Base-by-base conservation (phyloP, 2,329 filamentous ascomycete species). In the Aureobasidium sp. region DNA sequence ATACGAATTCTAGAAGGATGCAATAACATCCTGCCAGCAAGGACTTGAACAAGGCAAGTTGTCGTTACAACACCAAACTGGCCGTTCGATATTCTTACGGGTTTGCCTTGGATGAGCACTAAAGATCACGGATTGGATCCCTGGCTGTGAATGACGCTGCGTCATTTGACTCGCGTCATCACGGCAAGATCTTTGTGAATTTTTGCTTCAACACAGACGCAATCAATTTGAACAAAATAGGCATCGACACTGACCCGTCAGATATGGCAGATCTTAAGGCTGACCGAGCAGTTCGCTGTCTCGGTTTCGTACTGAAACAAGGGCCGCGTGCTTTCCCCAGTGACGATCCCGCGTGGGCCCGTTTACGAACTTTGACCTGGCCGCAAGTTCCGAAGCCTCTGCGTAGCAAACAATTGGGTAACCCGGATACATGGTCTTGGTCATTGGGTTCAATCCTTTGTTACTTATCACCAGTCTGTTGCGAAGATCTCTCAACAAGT, bases 151-250 rank as follows among this genome's bases (percentile, higher is more conserved):
- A 41, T 53, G 51, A 53, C 36, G 37, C 37, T 25, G 25, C 17
- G 17, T 25, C 25, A 6, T 9, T 20, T 14, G 8, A 20, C 29
- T 55, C 36, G 25, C 51, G 51, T 55, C 36, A 55, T 55, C n/a
- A 41, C 20, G 41, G 29, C 39, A 57, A 57, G 41, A 34, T 8
- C 37, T 55, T 22, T 15, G 2, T 42, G 8, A 37, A 42, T n/a
- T 31, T 48, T 25, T 14, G 20, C 49, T 25, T 17, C 20, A 39
- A 37, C 39, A 27, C 51, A 36, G 51, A 42, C 22, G 8, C 37
- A 42, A 17, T 48, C 48, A 58, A 58, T 58, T 15, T 58, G 42
- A 41, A 42, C 36, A 60, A 59, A 51, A 60, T 60, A 49, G 31
- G 45, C 25, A 60, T 60, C 57, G 45, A 60, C 57, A 60, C 15